These are phyloP conservation scores for Mikania micrantha DNA, from an alignment of 129 eudicot species.

Conservation along the genomic window DNA sequence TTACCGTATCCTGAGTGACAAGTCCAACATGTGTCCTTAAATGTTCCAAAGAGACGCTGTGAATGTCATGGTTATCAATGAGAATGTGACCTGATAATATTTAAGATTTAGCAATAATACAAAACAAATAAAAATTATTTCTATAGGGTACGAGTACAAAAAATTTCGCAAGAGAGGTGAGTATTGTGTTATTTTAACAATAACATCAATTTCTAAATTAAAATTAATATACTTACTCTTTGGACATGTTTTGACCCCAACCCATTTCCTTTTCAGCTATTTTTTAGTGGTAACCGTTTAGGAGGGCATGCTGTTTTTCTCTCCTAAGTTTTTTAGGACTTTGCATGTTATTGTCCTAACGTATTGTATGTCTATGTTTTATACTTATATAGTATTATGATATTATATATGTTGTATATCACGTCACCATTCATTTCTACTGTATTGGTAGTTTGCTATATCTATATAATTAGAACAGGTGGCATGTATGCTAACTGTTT, in stretches of 20 bases:
- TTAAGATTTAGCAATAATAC: background rate
- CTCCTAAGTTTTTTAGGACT: no score
- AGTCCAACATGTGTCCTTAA: constrained; percentile 74
- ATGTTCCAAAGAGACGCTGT: constrained; percentile 44
- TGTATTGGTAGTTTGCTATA: no score
- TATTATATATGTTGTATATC: no score
- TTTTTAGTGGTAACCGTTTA: background rate
- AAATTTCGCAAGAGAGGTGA: no score
- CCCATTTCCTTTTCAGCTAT: background rate
- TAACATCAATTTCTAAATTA: background rate
- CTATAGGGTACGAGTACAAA: background rate
- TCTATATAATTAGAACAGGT: no score
- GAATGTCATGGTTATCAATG: constrained; percentile 62
- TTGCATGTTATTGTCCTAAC: no score
- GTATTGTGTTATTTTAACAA: background rate
- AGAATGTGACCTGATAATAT: constrained; percentile 53
- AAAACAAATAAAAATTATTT: background rate
- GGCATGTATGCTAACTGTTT: no score
- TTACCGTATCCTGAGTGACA: constrained; percentile 83
- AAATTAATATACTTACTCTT: constrained; percentile 3
- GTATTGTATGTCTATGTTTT: no score
- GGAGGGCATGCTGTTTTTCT: no score
- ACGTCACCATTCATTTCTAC: no score
- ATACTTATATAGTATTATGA: no score
- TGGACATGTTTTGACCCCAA: background rate